Conservation (phyloP, 257 asterid genomes). For the Catharanthus roseus region DNA sequence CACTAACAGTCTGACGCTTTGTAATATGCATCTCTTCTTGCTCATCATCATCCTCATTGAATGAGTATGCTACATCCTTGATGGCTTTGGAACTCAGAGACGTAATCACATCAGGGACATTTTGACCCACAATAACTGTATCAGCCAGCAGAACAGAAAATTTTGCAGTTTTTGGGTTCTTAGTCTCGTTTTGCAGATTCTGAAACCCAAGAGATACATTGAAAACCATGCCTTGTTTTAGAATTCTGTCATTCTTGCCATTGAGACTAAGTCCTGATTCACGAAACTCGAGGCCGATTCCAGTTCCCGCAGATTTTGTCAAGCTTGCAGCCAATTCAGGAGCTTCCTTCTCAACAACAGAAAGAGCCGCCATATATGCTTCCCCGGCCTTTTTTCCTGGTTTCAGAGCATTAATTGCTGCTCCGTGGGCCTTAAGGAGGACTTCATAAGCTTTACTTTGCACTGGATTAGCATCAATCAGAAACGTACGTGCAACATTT, state of each 20-base stretch:
- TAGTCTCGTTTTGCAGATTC: slow-evolving; percentile 9
- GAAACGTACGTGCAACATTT: slow-evolving; percentile 16
- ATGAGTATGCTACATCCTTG: slow-evolving; percentile 17
- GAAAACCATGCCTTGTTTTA: slow-evolving; percentile 14
- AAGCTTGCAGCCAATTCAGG: slow-evolving; percentile 16
- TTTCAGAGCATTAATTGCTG: slow-evolving; percentile 15
- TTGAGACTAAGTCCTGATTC: slow-evolving; percentile 15
- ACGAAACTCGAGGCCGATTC: slow-evolving; percentile 18
- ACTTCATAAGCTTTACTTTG: slow-evolving; percentile 14
- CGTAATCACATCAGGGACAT: slow-evolving; percentile 9
- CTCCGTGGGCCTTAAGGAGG: slow-evolving; percentile 15
- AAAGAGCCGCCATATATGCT: slow-evolving; percentile 9
- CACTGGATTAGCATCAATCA: slow-evolving; percentile 16
- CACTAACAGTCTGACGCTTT: background rate
- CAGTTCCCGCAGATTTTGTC: slow-evolving; percentile 14
- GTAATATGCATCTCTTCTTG: slow-evolving; percentile 4
- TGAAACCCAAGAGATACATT: slow-evolving; percentile 14
- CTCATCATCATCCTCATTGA: slow-evolving; percentile 14
- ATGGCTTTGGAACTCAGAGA: slow-evolving; percentile 17
- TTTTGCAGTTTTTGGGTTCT: slow-evolving; percentile 11
- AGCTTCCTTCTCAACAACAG: slow-evolving; percentile 17
- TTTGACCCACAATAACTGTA: slow-evolving; percentile 9
- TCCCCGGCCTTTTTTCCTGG: slow-evolving; percentile 13
- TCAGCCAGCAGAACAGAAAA: slow-evolving; percentile 14
- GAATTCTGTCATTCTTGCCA: slow-evolving; percentile 9